Conservation (phyloP, 1,284 basidiomycete genomes). For the Volvariella volvacea region DNA sequence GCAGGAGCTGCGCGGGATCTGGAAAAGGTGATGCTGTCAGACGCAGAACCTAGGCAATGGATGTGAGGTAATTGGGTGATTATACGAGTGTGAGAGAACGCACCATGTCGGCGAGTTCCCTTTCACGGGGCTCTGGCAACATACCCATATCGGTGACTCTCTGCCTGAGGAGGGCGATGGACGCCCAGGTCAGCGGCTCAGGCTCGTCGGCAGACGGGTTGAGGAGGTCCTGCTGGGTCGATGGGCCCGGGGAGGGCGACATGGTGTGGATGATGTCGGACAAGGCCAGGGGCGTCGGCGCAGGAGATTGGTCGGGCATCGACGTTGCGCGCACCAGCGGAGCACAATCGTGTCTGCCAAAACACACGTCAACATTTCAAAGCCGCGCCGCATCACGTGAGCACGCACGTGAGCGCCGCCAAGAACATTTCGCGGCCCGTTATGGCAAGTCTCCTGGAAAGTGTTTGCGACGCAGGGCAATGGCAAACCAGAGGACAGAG, state of each 20-base stretch:
- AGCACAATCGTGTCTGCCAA: no score
- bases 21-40: constrained; percentile 33
- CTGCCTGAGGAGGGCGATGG: constrained; percentile 20
- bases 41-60: constrained; percentile 37
- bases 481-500: no score
- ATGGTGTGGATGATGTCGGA: constrained; percentile 26
- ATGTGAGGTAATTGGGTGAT: constrained; percentile 7
- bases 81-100: constrained; percentile 13
- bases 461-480: no score
- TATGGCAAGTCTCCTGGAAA: neutral
- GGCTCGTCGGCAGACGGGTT: constrained; percentile 7
- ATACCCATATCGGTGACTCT: constrained; percentile 19
- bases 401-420: no score
- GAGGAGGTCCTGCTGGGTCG: neutral
- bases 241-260: constrained; percentile 22
- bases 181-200: constrained; percentile 21
- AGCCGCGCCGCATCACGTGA: no score
- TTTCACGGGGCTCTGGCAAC: constrained; percentile 28
- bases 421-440: neutral
- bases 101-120: constrained; percentile 55
- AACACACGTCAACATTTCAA: no score
- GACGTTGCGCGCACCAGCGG: no score
- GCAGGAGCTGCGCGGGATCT: constrained; percentile 42
- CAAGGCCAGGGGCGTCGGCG: constrained; percentile 18
- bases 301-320: constrained; percentile 1